phyloP scores from a whole-genome alignment of 331 rosid species.

The Phaseolus coccineus region DNA sequence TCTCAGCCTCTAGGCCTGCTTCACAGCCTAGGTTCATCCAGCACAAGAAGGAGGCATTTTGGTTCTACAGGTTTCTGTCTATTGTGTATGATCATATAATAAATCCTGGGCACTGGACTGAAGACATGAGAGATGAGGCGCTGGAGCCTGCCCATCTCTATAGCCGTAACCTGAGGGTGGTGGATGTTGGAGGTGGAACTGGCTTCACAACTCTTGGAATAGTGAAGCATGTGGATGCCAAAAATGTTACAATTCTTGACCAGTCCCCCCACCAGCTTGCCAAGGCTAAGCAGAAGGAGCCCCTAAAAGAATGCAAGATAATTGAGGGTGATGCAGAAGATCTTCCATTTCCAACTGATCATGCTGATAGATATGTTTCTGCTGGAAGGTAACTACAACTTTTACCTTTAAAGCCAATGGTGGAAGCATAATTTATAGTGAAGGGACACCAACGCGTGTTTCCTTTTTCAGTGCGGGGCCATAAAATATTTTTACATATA shows the following conservation, averaged over 20 bases:
- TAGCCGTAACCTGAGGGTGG: constrained; percentile 67
- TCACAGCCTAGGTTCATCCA: constrained; percentile 90
- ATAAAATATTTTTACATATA: no score
- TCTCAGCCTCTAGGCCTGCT: constrained; percentile 72
- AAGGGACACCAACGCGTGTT: no score
- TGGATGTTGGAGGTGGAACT: constrained; percentile 89
- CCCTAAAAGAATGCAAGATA: constrained; percentile 77
- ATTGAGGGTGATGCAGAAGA: constrained; percentile 92
- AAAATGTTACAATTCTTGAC: constrained; percentile 79
- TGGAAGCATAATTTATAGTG: no score
- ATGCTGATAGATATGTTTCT: constrained; percentile 80
- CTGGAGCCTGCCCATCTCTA: constrained; percentile 79
- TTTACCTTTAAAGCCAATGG: not conserved
- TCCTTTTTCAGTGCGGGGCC: no score
- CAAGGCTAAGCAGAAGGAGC: constrained; percentile 82
- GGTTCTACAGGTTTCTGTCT: constrained; percentile 86
- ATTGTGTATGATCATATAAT: constrained; percentile 81
- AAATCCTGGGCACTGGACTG: constrained; percentile 90
- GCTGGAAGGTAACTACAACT: constrained; percentile 73
- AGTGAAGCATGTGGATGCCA: constrained; percentile 84
- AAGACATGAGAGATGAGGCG: constrained; percentile 90
- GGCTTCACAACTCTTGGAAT: constrained; percentile 93
- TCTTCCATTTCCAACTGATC: constrained; percentile 82
- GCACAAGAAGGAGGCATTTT: constrained; percentile 82
- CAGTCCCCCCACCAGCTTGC: constrained; percentile 91